Evolutionary conservation across 192 early-diverging fungal species (phyloP).

Genomic region (Dimargaris cristalligena): DNA sequence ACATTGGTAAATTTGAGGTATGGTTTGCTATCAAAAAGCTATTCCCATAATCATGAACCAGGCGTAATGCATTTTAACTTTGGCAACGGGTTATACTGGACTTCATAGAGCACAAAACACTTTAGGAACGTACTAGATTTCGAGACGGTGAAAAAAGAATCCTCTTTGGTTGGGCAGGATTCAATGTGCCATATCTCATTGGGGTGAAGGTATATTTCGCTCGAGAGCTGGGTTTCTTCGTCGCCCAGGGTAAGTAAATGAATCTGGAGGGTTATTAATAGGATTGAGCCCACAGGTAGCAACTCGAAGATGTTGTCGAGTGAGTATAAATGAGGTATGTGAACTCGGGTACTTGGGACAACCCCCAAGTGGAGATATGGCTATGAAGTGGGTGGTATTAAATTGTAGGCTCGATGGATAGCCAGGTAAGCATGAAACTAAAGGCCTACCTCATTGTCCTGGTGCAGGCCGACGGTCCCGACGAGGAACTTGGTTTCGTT

Average conservation of each 20-base stretch:
- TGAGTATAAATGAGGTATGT: not conserved
- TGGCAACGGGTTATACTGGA: not conserved
- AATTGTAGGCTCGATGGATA: not conserved
- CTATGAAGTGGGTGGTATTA: not conserved
- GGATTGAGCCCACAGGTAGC: not conserved
- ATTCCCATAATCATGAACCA: no score
- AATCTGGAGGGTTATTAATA: slow-evolving; percentile 22
- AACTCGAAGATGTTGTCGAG: no score
- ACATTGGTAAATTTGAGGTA: not conserved
- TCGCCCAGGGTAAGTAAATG: slow-evolving; percentile 62
- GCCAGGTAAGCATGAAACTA: not conserved
- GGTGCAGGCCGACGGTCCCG: slow-evolving; percentile 39
- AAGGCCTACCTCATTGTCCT: slow-evolving; percentile 37
- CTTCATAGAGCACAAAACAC: not conserved
- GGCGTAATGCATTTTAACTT: not conserved
- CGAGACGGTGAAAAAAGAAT: slow-evolving; percentile 43
- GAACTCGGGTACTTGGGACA: not conserved
- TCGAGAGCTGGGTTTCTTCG: slow-evolving; percentile 39
- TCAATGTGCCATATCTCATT: slow-evolving; percentile 50
- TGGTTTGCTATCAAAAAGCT: no score
- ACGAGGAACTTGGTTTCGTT: slow-evolving; percentile 59
- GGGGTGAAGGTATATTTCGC: slow-evolving; percentile 39
- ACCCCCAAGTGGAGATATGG: not conserved
- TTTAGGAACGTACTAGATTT: slow-evolving; percentile 20
- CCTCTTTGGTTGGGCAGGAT: slow-evolving; percentile 32